Conservation (phyloP, 2,329 filamentous ascomycete genomes). For the Trichophyton mentagrophytes region DNA sequence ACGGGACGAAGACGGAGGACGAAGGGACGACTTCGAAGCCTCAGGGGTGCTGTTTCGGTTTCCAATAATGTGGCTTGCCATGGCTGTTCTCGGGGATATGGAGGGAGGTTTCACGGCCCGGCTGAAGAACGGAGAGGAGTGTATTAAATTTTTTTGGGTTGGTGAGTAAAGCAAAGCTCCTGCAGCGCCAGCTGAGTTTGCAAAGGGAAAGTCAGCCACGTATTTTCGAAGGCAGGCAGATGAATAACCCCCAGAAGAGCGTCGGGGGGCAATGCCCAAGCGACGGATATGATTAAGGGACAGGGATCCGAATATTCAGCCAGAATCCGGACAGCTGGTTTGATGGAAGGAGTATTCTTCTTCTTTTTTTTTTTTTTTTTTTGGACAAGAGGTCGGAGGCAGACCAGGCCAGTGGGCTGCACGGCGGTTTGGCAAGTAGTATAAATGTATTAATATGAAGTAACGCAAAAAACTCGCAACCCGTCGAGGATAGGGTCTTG, state of each 20-base stretch:
- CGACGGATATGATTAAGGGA: not conserved
- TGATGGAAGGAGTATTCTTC: not conserved
- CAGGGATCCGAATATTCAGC: slow-evolving; percentile 2
- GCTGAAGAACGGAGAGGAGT: not conserved
- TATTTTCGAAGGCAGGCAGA: slow-evolving; percentile 10
- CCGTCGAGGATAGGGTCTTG: slow-evolving; percentile 1
- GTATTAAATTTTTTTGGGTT: slow-evolving; percentile 16
- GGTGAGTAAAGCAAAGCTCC: slow-evolving; percentile 40
- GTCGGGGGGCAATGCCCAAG: not conserved
- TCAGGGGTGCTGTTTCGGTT: slow-evolving; percentile 98
- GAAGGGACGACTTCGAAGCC: slow-evolving; percentile 64
- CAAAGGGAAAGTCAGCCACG: slow-evolving; percentile 15
- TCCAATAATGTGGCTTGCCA: slow-evolving; percentile 55
- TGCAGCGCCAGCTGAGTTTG: slow-evolving; percentile 66
- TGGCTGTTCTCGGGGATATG: slow-evolving; percentile 15
- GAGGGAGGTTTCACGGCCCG: not conserved
- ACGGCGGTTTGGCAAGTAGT: slow-evolving; percentile 17
- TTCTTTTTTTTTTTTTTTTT: not conserved
- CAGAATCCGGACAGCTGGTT: slow-evolving; percentile 6
- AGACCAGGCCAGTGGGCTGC: slow-evolving; percentile 36
- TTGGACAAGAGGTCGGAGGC: slow-evolving; percentile 22
- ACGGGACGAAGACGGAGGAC: slow-evolving; percentile 74
- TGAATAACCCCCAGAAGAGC: slow-evolving; percentile 8
- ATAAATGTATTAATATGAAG: slow-evolving; percentile 9
- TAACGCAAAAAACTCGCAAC: not conserved